phyloP scores from a whole-genome alignment of 371 early-diverging fungal species.

The Saksenaea vasiformis region DNA sequence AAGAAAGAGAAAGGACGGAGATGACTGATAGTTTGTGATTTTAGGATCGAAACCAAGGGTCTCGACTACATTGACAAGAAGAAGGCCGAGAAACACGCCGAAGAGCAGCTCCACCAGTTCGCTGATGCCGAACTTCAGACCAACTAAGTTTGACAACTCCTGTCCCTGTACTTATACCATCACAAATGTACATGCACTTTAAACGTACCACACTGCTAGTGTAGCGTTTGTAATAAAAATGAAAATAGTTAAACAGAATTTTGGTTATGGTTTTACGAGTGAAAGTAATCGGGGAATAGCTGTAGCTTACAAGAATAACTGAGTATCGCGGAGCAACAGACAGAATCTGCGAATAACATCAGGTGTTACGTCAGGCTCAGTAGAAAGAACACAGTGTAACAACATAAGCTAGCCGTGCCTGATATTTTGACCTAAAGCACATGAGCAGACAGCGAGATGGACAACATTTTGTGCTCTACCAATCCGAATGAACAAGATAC shows the following conservation, averaged over 20 bases:
- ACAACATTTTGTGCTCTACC: too few relatives aligned
- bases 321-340: neutral
- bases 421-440: too few relatives aligned
- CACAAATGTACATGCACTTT: conserved; percentile 5
- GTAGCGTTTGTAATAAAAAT: conserved; percentile 1
- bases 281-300: too few relatives aligned
- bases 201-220: neutral
- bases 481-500: too few relatives aligned
- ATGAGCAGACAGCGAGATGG: too few relatives aligned
- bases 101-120: conserved; percentile 25
- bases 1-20: too few relatives aligned
- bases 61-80: conserved; percentile 36
- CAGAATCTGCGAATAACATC: neutral
- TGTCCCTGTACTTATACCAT: neutral
- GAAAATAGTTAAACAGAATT: neutral
- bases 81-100: conserved; percentile 38
- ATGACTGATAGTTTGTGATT: neutral
- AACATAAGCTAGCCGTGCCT: too few relatives aligned
- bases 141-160: neutral
- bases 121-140: conserved; percentile 16
- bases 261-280: neutral
- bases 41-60: conserved; percentile 41
- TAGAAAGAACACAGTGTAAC: too few relatives aligned
- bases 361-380: too few relatives aligned
- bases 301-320: too few relatives aligned